These are phyloP conservation scores for Rhodotorula paludigena DNA, from an alignment of 768 basidiomycete species.

Conservation along the genomic window DNA sequence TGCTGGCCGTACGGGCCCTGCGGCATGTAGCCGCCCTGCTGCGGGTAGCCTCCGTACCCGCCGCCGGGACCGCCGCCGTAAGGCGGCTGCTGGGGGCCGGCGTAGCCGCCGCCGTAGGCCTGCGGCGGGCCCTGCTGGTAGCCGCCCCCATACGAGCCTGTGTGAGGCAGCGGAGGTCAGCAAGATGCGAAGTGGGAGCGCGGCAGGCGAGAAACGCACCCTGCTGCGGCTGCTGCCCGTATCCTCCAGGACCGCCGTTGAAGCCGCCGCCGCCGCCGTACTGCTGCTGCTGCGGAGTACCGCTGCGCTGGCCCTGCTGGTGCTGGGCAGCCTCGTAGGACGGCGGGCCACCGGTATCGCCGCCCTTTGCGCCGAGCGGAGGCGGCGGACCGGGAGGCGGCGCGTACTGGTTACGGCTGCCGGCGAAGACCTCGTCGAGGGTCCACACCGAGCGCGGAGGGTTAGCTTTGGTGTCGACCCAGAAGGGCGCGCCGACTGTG, in stretches of 20 bases:
- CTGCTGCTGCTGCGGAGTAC: neutral
- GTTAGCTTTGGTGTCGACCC: conserved; percentile 38
- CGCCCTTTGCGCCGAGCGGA: neutral
- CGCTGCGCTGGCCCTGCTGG: neutral
- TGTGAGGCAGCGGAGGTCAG: neutral
- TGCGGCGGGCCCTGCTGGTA: conserved; percentile 1
- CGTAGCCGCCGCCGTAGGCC: neutral
- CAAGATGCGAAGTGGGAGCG: neutral
- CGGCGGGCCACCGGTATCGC: too few species aligned
- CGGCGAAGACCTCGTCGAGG: conserved; percentile 35
- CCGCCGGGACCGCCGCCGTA: neutral
- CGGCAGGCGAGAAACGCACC: neutral
- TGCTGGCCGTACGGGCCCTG: neutral
- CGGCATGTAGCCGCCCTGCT: conserved; percentile 5
- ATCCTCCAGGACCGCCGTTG: neutral
- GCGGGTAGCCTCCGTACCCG: neutral
- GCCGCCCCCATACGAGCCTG: neutral
- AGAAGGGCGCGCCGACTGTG: conserved; percentile 30
- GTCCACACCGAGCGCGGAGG: conserved; percentile 40
- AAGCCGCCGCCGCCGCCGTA: neutral
- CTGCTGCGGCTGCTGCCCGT: neutral
- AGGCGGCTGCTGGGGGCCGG: neutral
- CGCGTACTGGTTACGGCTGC: conserved; percentile 1
- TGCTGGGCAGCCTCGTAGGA: too few species aligned
- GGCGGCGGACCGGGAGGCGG: conserved; percentile 29